phyloP scores from a whole-genome alignment of 257 asterid species.

The Solanum pimpinellifolium region DNA sequence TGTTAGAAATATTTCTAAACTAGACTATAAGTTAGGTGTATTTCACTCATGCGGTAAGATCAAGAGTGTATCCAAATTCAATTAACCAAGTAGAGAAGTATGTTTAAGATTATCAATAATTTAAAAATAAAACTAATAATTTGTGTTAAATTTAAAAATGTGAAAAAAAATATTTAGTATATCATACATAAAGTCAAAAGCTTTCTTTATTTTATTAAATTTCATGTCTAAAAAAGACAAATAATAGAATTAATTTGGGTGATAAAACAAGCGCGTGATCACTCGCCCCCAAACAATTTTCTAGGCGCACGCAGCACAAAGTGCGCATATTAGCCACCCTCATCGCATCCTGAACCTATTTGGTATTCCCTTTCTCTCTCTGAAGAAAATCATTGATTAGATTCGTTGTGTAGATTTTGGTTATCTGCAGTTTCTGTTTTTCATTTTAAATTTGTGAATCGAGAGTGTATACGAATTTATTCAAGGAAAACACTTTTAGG shows the following conservation, averaged over 20 bases:
- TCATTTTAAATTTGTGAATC: background rate
- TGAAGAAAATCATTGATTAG: background rate
- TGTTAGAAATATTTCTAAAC: too few species aligned
- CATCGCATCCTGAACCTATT: background rate
- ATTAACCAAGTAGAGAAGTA: too few species aligned
- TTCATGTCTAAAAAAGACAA: too few species aligned
- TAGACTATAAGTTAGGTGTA: rapidly evolving
- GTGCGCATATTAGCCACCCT: background rate
- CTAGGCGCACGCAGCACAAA: background rate
- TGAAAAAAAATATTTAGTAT: too few species aligned
- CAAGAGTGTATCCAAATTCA: too few species aligned
- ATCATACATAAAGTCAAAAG: too few species aligned
- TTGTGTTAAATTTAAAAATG: rapidly evolving
- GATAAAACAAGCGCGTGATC: background rate
- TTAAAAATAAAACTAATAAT: rapidly evolving
- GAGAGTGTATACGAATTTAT: background rate
- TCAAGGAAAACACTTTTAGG: background rate
- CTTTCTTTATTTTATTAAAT: too few species aligned
- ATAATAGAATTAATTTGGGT: too few species aligned
- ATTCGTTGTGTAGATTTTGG: background rate
- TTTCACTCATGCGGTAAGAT: too few species aligned
- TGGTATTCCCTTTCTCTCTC: background rate
- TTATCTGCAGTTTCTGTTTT: background rate
- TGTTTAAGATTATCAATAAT: too few species aligned
- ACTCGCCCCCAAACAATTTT: background rate